These are phyloP conservation scores for Aphanomyces astaci DNA, from an alignment of 352 stramenopile genomes.

Conservation along the genomic window DNA sequence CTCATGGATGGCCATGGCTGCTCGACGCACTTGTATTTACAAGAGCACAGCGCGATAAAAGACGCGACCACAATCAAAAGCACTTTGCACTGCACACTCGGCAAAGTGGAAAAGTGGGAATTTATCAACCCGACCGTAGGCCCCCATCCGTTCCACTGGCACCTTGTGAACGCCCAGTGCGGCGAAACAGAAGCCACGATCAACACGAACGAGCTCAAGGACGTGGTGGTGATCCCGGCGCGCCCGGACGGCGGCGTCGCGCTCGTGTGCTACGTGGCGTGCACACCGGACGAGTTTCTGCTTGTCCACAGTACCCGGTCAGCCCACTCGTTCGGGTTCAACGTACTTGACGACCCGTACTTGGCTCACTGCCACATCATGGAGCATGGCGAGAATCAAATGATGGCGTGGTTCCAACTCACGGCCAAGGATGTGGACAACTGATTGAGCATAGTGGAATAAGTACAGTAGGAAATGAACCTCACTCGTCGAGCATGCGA, in stretches of 20 bases:
- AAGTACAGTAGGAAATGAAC: neutral
- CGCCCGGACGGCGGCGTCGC: slow-evolving; percentile 42
- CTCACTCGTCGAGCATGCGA: no score
- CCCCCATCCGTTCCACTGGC: slow-evolving; percentile 71
- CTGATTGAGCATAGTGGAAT: neutral
- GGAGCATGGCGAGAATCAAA: slow-evolving; percentile 69
- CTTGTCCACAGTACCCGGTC: slow-evolving; percentile 41
- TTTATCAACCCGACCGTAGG: slow-evolving; percentile 73
- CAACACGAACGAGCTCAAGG: slow-evolving; percentile 59
- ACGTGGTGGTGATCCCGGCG: slow-evolving; percentile 60
- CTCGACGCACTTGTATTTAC: slow-evolving; percentile 37
- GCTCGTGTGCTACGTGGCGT: slow-evolving; percentile 68
- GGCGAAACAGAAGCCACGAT: slow-evolving; percentile 48
- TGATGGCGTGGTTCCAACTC: slow-evolving; percentile 63
- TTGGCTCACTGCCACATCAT: slow-evolving; percentile 70
- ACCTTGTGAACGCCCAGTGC: slow-evolving; percentile 69
- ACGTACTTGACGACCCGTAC: slow-evolving; percentile 53
- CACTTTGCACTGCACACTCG: slow-evolving; percentile 52
- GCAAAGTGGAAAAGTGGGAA: slow-evolving; percentile 70
- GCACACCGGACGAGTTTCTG: slow-evolving; percentile 59
- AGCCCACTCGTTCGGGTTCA: slow-evolving; percentile 53
- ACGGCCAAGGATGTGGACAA: slow-evolving; percentile 38
- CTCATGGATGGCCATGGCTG: slow-evolving; percentile 39
- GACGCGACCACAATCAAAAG: slow-evolving; percentile 44
- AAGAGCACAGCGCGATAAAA: slow-evolving; percentile 43